phyloP scores from a whole-genome alignment of 441 rosid genomes.

The Theobroma grandiflorum region DNA sequence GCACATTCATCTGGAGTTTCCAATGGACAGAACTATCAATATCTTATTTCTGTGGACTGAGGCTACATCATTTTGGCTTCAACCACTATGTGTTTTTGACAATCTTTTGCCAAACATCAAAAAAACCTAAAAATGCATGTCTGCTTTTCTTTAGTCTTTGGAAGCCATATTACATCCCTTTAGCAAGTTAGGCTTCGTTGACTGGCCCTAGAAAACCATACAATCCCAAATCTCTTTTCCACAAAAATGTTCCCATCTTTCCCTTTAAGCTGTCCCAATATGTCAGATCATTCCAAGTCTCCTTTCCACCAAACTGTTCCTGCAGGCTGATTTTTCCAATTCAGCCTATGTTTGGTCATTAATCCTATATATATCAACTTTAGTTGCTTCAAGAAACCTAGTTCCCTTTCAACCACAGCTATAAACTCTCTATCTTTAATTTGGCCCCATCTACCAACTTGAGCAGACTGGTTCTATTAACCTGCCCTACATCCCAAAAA shows the following conservation, averaged over 20 bases:
- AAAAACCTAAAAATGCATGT: neutral
- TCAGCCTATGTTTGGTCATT: neutral
- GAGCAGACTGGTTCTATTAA: neutral
- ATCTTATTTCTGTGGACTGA: no score
- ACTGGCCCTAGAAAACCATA: neutral
- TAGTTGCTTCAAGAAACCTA: neutral
- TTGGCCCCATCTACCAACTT: neutral
- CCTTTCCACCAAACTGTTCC: conserved; percentile 1
- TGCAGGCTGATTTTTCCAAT: neutral
- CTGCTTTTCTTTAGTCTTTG: neutral
- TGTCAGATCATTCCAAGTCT: neutral
- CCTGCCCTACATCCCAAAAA: neutral
- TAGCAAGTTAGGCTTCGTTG: neutral
- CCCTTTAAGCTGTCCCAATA: neutral
- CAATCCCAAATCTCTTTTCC: conserved; percentile 1
- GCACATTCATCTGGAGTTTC: neutral
- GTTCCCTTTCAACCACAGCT: neutral
- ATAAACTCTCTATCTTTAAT: neutral
- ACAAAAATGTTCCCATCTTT: neutral
- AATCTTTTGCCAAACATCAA: neutral
- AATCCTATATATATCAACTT: neutral
- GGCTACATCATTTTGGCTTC: conserved; percentile 4
- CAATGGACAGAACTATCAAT: neutral
- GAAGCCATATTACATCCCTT: neutral
- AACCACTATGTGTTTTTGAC: neutral